phyloP scores from a whole-genome alignment of 345 rosid species.

The Eucalyptus decipiens region DNA sequence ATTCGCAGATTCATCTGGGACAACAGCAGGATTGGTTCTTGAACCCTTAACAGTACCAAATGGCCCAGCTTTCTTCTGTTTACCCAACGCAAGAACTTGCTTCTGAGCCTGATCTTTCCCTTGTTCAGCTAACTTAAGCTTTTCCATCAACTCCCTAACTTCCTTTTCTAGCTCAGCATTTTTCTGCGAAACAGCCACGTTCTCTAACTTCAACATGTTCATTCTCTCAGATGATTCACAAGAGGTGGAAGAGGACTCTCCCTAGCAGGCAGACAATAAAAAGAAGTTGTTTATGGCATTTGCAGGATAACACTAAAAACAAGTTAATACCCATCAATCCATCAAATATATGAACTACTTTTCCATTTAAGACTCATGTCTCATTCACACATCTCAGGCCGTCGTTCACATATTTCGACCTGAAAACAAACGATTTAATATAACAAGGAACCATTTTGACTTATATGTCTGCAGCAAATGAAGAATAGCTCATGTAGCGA shows the following conservation, averaged over 20 bases:
- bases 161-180: slow-evolving; percentile 20
- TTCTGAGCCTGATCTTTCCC: slow-evolving; percentile 27
- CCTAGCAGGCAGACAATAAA: neutral
- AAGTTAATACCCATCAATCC: neutral
- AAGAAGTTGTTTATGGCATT: neutral
- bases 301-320: neutral
- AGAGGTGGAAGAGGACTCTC: neutral
- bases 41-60: slow-evolving; percentile 33
- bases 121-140: slow-evolving; percentile 23
- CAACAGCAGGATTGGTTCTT: slow-evolving; percentile 25
- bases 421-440: neutral
- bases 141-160: slow-evolving; percentile 16
- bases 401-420: neutral
- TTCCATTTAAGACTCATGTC: neutral
- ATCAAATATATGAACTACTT: neutral
- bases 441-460: neutral
- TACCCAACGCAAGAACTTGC: slow-evolving; percentile 18
- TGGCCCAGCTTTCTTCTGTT: slow-evolving; percentile 26
- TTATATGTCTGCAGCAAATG: neutral
- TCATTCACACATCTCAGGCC: neutral
- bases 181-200: slow-evolving; percentile 5
- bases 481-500: neutral
- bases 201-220: slow-evolving; percentile 17
- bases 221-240: slow-evolving; percentile 21
- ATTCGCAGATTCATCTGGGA: slow-evolving; percentile 33